These are phyloP conservation scores for Niveomyces coronatus DNA, from an alignment of 2,329 filamentous ascomycete species.

Conservation along the genomic window DNA sequence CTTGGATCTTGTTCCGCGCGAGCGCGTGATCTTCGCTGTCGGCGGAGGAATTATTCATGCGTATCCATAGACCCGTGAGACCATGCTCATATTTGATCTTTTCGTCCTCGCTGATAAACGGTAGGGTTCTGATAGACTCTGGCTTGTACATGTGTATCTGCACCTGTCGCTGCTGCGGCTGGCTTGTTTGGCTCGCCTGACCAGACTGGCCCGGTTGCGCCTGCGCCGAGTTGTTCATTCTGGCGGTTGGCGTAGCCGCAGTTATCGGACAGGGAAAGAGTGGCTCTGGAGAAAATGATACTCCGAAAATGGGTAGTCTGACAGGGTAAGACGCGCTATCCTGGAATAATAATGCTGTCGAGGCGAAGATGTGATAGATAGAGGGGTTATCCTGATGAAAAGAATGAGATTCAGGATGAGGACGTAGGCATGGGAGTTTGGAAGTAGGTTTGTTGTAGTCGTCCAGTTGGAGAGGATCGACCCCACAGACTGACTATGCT, in stretches of 20 bases:
- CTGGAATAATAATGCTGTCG: too few relatives aligned
- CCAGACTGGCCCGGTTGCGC: conserved; percentile 15
- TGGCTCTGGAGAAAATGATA: too few relatives aligned
- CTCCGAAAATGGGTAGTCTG: too few relatives aligned
- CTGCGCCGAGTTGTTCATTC: conserved; percentile 19
- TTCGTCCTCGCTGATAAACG: conserved; percentile 42
- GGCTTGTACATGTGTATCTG: conserved; percentile 41
- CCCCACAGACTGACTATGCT: too few relatives aligned
- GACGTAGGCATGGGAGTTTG: too few relatives aligned
- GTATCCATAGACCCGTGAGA: conserved; percentile 41
- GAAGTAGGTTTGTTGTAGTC: too few relatives aligned
- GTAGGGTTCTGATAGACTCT: conserved; percentile 39
- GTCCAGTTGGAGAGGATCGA: too few relatives aligned
- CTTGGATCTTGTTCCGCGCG: conserved; percentile 46
- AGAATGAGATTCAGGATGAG: too few relatives aligned
- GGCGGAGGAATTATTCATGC: conserved; percentile 36
- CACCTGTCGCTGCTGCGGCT: conserved; percentile 18
- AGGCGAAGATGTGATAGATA: too few relatives aligned
- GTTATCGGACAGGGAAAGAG: not conserved
- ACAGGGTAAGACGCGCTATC: too few relatives aligned
- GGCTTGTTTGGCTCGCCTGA: conserved; percentile 16
- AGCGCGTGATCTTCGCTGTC: conserved; percentile 38
- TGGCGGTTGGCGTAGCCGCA: not conserved
- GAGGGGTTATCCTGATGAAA: too few relatives aligned
- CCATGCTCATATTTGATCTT: conserved; percentile 49